These are phyloP conservation scores for Aphanocladium album DNA, from an alignment of 2,329 filamentous ascomycete genomes.

Conservation along the genomic window DNA sequence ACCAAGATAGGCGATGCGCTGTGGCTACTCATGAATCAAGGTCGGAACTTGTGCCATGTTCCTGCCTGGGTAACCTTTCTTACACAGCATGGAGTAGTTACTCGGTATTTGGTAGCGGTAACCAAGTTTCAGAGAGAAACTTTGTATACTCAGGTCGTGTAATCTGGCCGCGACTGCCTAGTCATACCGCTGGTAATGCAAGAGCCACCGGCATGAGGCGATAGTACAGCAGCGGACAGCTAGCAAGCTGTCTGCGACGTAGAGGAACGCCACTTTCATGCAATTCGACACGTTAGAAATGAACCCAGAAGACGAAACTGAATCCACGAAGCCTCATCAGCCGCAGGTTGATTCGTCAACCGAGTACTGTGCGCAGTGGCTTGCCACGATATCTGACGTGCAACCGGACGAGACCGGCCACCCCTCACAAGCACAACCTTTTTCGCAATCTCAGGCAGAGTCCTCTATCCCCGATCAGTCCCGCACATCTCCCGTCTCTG, in stretches of 20 bases:
- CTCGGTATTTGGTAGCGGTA: neutral
- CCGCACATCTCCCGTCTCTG: neutral
- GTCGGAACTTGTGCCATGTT: too few species aligned
- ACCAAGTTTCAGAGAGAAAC: neutral
- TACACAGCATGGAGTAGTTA: too few species aligned
- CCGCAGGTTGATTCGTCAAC: neutral
- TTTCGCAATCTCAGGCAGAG: neutral
- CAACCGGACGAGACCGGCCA: neutral
- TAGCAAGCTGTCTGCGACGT: too few species aligned
- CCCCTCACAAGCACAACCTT: neutral
- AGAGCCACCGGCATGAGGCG: neutral
- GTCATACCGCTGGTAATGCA: neutral
- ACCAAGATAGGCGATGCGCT: too few species aligned
- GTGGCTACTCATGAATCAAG: too few species aligned
- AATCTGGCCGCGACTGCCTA: neutral
- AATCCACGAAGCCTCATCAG: neutral
- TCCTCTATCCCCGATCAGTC: neutral
- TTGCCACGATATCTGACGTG: neutral
- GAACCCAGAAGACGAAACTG: neutral
- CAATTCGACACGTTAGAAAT: neutral
- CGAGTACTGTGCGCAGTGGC: constrained; percentile 5
- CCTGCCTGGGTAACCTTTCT: neutral
- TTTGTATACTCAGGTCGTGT: neutral
- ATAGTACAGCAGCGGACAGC: neutral
- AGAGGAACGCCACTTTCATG: too few species aligned